Evolutionary conservation across 192 early-diverging fungal genomes (phyloP).

Genomic region (Linnemannia hyalina): DNA sequence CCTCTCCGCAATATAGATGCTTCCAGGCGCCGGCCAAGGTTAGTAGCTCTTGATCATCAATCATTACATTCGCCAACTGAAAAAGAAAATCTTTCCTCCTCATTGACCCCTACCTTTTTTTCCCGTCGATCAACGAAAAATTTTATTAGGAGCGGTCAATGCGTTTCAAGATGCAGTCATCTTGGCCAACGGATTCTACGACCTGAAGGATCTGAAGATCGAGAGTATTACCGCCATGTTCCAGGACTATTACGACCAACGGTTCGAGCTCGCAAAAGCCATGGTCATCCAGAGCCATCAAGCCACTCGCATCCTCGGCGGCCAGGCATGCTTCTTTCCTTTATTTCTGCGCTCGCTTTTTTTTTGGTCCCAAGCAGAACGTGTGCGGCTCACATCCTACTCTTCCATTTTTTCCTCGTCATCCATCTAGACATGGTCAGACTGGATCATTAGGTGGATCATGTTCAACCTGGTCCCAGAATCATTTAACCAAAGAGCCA

Average conservation of each 20-base stretch:
- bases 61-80: background rate
- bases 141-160: conserved; percentile 23
- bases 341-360: no score
- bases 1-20: conserved; percentile 10
- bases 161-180: conserved; percentile 31
- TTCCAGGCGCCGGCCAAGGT: conserved; percentile 23
- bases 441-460: conserved; percentile 5
- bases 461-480: conserved; percentile 23
- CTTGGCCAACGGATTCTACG: conserved; percentile 25
- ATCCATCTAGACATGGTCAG: conserved; percentile 9
- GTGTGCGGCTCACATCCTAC: no score
- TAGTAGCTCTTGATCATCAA: background rate
- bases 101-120: background rate
- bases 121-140: background rate
- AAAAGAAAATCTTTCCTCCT: background rate
- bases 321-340: background rate
- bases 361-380: no score
- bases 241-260: conserved; percentile 13
- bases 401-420: background rate
- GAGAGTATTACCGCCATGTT: conserved; percentile 27
- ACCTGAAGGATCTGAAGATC: background rate
- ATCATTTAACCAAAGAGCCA: background rate
- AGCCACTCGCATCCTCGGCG: background rate
- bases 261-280: background rate
- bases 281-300: background rate